These are phyloP conservation scores for Colletotrichum tamarilloi DNA, from an alignment of 2,329 filamentous ascomycete genomes.

Conservation along the genomic window DNA sequence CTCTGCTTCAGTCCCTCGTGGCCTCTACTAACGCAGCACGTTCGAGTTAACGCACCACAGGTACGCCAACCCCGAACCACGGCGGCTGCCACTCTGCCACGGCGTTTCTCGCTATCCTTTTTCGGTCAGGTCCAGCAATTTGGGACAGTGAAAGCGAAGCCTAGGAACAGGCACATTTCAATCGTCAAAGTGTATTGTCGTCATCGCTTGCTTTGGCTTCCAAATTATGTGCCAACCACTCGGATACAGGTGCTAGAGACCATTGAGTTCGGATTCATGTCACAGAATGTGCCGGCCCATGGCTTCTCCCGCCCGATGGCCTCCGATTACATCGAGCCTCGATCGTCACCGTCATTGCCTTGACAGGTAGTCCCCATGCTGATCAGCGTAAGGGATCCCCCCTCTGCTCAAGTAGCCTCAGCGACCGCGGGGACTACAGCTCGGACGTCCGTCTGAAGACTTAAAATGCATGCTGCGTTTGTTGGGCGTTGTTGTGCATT, in stretches of 20 bases:
- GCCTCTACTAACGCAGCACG: background rate
- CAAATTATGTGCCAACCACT: background rate
- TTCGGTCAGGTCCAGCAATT: background rate
- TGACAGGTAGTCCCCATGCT: conserved; percentile 8
- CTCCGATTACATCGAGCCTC: conserved; percentile 24
- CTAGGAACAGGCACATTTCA: background rate
- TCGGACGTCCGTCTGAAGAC: conserved; percentile 17
- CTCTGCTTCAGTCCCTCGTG: background rate
- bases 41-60: background rate
- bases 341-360: conserved; percentile 22
- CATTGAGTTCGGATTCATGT: conserved; percentile 19
- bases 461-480: background rate
- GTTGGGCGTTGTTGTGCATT: conserved; percentile 16
- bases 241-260: background rate
- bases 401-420: conserved; percentile 11
- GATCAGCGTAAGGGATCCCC: conserved; percentile 10
- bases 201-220: background rate
- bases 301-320: conserved; percentile 18
- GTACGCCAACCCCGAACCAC: background rate
- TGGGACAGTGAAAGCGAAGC: background rate
- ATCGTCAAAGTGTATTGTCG: background rate
- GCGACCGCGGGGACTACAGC: background rate
- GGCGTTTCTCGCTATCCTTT: background rate
- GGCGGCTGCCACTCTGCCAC: conserved; percentile 1
- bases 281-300: conserved; percentile 17